Conservation (phyloP, 768 basidiomycete species). For the Podaxis sp. region DNA sequence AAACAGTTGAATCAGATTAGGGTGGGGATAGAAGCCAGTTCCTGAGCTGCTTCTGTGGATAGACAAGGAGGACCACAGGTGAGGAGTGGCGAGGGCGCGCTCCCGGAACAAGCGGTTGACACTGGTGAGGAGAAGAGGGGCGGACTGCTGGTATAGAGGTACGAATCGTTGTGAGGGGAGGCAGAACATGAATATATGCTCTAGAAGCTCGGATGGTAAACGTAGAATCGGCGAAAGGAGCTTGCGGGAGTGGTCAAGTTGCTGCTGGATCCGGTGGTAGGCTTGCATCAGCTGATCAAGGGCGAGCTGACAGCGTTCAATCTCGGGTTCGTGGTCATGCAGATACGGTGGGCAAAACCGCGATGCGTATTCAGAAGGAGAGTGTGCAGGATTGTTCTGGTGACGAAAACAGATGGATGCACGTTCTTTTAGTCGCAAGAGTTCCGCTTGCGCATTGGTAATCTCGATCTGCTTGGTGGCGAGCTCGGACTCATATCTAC, state of each 20-base stretch:
- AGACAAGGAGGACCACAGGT: conserved; percentile 24
- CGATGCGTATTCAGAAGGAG: background rate
- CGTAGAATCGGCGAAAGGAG: conserved; percentile 14
- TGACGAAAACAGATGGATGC: background rate
- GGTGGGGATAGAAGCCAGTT: conserved; percentile 14
- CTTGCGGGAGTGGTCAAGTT: conserved; percentile 16
- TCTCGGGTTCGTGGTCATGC: conserved; percentile 4
- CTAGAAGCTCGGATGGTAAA: conserved; percentile 7
- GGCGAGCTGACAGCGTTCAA: conserved; percentile 1
- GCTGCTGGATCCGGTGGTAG: conserved; percentile 2
- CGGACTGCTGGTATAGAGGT: conserved; percentile 6
- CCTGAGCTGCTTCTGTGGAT: conserved; percentile 17
- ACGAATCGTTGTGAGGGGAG: conserved; percentile 15
- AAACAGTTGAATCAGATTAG: conserved; percentile 21
- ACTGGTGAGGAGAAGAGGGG: conserved; percentile 16
- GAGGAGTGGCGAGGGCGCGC: conserved; percentile 16
- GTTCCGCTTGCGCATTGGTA: conserved; percentile 5
- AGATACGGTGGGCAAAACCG: background rate
- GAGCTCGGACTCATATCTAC: conserved; percentile 9
- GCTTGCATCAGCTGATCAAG: conserved; percentile 7
- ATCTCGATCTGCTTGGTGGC: conserved; percentile 4
- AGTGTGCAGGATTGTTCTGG: background rate
- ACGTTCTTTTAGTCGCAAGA: background rate
- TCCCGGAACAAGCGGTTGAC: conserved; percentile 17
- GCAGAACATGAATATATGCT: conserved; percentile 15